Evolutionary conservation across 352 stramenopile genomes (phyloP).

Genomic region (Poterioochromonas sp.): DNA sequence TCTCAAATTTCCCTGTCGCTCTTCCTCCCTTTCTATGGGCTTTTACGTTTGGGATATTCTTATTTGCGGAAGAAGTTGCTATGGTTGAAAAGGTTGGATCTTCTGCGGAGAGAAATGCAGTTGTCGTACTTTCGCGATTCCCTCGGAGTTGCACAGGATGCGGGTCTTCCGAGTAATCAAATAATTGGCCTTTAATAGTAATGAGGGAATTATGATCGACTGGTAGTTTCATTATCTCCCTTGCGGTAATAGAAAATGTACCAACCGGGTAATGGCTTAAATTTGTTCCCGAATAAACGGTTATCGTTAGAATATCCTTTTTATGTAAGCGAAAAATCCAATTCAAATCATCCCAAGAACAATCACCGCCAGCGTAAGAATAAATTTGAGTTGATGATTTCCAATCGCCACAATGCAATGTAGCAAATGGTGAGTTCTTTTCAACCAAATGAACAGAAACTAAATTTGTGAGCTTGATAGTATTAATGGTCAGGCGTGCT

Average conservation of each 20-base stretch:
- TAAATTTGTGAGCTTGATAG: not conserved
- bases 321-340: conserved; percentile 14
- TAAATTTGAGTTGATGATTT: conserved; percentile 8
- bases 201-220: not conserved
- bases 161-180: too few species aligned
- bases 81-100: too few species aligned
- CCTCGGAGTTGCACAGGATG: too few species aligned
- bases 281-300: not conserved
- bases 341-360: conserved; percentile 22
- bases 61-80: too few species aligned
- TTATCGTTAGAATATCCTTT: not conserved
- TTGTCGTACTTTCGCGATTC: too few species aligned
- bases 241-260: not conserved
- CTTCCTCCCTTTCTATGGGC: too few species aligned
- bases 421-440: conserved; percentile 23
- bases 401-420: not conserved
- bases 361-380: not conserved
- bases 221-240: not conserved
- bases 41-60: too few species aligned
- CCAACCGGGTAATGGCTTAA: not conserved
- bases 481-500: not conserved
- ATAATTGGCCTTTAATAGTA: not conserved
- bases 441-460: not conserved
- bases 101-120: too few species aligned
- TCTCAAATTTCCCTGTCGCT: not conserved